Conservation (phyloP, 2,329 filamentous ascomycete species). For the Calonectria montana region DNA sequence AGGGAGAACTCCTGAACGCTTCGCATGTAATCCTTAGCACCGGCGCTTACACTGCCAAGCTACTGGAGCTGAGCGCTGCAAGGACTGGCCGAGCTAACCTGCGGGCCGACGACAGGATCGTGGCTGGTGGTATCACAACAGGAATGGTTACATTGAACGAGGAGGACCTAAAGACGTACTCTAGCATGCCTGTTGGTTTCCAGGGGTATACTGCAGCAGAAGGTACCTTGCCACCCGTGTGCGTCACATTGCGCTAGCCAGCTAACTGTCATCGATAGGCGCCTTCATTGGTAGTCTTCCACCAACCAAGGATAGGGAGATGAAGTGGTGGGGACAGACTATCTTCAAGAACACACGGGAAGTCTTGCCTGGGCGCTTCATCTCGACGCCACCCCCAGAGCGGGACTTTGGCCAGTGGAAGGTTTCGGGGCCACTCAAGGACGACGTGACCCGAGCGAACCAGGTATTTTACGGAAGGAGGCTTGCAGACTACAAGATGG, state of each 20-base stretch:
- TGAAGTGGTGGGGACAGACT: constrained; percentile 72
- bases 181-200: constrained; percentile 61
- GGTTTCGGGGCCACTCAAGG: constrained; percentile 64
- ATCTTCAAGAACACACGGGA: constrained; percentile 69
- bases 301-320: constrained; percentile 59
- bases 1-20: constrained; percentile 59
- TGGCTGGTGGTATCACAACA: constrained; percentile 70
- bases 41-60: constrained; percentile 67
- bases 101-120: constrained; percentile 63
- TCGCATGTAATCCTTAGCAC: constrained; percentile 65
- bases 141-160: constrained; percentile 66
- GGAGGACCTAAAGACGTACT: constrained; percentile 56
- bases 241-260: constrained; percentile 40
- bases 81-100: constrained; percentile 59
- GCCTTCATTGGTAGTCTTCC: constrained; percentile 69
- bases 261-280: constrained; percentile 51
- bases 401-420: constrained; percentile 73
- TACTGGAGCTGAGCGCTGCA: constrained; percentile 64
- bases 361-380: constrained; percentile 61
- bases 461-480: constrained; percentile 70
- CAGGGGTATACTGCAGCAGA: constrained; percentile 52
- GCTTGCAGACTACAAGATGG: constrained; percentile 66
- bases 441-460: constrained; percentile 68
- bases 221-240: constrained; percentile 37
- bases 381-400: constrained; percentile 67